A percentile compares a stretch with the other conserved stretches of the same genome.
Conservation (phyloP, 2,329 filamentous ascomycete genomes). For the Fusarium sp. region DNA sequence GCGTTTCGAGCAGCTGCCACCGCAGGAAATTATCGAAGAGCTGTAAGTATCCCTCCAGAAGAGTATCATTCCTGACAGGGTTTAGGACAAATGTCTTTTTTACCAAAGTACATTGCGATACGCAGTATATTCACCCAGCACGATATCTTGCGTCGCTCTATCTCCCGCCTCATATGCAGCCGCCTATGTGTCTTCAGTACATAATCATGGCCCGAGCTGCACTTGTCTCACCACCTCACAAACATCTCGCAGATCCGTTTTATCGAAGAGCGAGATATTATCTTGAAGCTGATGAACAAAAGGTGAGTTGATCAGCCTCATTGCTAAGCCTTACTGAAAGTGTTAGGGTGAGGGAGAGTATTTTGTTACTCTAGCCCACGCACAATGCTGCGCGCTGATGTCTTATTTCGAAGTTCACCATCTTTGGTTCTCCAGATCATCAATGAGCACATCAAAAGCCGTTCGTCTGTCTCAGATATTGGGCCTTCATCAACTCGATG, state of each 20-base stretch:
- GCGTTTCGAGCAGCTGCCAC: conserved; percentile 50
- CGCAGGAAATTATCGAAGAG: conserved; percentile 46
- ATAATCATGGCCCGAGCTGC: conserved; percentile 42
- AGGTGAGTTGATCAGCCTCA: too few species aligned
- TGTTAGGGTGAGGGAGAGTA: conserved; percentile 45
- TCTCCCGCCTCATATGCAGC: conserved; percentile 46
- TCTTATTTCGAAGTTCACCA: conserved; percentile 82
- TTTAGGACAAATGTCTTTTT: conserved; percentile 43
- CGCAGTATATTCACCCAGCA: conserved; percentile 39
- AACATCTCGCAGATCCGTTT: conserved; percentile 34
- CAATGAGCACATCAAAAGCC: conserved; percentile 80
- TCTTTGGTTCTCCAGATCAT: conserved; percentile 85
- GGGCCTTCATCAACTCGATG: conserved; percentile 81
- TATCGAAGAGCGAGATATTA: conserved; percentile 43
- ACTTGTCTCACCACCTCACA: conserved; percentile 19
- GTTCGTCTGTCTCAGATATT: conserved; percentile 81
- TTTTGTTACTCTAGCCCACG: conserved; percentile 73
- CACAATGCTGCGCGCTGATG: conserved; percentile 81
- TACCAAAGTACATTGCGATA: conserved; percentile 24
- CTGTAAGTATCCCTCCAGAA: conserved; percentile 36
- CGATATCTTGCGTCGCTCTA: conserved; percentile 45
- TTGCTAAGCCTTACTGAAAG: too few species aligned
- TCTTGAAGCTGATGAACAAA: conserved; percentile 45
- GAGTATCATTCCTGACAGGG: not conserved
- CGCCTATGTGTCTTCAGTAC: conserved; percentile 47